These are phyloP conservation scores for Rosellinia necatrix DNA, from an alignment of 2,329 filamentous ascomycete species.

Conservation along the genomic window DNA sequence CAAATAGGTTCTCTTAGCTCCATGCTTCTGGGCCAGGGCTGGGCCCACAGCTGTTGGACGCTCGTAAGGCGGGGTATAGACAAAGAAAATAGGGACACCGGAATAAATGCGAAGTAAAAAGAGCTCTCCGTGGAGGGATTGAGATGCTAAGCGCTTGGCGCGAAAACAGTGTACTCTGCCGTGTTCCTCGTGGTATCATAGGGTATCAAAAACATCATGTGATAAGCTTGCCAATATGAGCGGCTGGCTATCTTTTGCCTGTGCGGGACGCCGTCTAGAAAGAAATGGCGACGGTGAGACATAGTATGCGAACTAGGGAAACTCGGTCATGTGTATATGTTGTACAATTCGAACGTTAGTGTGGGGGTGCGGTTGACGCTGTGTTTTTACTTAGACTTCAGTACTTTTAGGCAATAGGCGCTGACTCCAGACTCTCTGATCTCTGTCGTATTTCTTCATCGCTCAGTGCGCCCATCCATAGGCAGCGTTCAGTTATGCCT, in stretches of 20 bases:
- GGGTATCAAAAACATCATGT: conserved; percentile 35
- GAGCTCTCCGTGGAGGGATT: conserved; percentile 5
- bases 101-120: conserved; percentile 19
- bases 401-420: not conserved
- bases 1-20: conserved; percentile 20
- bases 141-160: conserved; percentile 17
- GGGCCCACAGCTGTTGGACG: conserved; percentile 1
- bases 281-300: conserved; percentile 29
- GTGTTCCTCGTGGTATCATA: conserved; percentile 31
- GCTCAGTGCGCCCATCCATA: conserved; percentile 80
- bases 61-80: conserved; percentile 5
- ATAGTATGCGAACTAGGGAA: conserved; percentile 25
- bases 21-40: conserved; percentile 16
- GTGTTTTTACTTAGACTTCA: not conserved
- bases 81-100: conserved; percentile 20
- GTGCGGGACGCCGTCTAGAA: conserved; percentile 32
- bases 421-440: conserved; percentile 55
- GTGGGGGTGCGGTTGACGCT: not conserved
- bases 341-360: conserved; percentile 31
- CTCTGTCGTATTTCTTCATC: conserved; percentile 73
- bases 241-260: conserved; percentile 25
- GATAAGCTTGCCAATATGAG: conserved; percentile 29
- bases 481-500: conserved; percentile 76
- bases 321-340: conserved; percentile 25
- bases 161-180: conserved; percentile 16